Conservation (phyloP, 345 rosid species). For the Citrus glauca region DNA sequence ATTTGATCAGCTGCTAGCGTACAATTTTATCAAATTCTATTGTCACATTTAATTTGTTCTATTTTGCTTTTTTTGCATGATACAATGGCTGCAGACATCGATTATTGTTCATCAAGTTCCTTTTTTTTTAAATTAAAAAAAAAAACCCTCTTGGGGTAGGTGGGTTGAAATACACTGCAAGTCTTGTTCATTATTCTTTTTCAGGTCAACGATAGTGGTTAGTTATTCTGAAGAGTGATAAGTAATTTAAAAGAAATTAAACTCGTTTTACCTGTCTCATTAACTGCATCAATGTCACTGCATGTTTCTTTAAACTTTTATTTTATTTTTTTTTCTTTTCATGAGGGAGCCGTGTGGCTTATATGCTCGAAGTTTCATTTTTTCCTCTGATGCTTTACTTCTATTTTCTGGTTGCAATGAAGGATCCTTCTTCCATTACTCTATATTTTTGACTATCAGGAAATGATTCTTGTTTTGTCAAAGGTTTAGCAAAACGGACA, state of each 20-base stretch:
- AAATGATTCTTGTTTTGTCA: too few relatives aligned
- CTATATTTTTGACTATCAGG: too few relatives aligned
- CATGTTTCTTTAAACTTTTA: not conserved
- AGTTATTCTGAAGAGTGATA: not conserved
- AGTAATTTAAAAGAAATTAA: not conserved
- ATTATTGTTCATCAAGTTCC: not conserved
- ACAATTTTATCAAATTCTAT: not conserved
- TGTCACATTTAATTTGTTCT: not conserved
- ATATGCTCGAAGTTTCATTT: not conserved
- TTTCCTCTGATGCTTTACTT: not conserved
- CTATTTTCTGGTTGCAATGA: not conserved
- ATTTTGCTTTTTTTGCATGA: not conserved
- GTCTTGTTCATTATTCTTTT: not conserved
- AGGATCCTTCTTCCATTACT: not conserved
- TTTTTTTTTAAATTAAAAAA: not conserved
- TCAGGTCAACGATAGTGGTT: not conserved
- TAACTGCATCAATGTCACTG: not conserved
- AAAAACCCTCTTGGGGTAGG: not conserved
- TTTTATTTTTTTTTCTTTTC: not conserved
- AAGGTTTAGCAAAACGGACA: too few relatives aligned
- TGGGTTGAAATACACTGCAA: not conserved
- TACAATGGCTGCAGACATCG: not conserved
- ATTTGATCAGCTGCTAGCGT: not conserved
- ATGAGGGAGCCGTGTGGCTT: not conserved
- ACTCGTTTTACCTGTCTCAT: not conserved